Evolutionary conservation across 169 alveolate species (phyloP).

Genomic region (Haemoproteus tartakovskyi): DNA sequence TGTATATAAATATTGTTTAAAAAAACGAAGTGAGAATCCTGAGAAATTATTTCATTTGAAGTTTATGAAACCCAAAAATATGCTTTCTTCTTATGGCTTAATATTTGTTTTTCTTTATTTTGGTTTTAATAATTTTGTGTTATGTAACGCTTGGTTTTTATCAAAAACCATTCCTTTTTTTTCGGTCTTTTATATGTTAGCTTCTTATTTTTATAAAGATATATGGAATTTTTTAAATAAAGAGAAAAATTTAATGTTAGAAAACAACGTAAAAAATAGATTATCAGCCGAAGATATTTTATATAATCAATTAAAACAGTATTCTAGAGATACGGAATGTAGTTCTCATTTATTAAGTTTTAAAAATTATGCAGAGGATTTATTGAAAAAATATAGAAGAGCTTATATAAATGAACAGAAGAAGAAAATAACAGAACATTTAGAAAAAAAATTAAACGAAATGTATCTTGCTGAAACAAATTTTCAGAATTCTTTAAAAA

Average conservation of each 20-base stretch:
- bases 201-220: constrained; percentile 82
- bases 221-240: constrained; percentile 53
- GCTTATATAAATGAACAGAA: constrained; percentile 25
- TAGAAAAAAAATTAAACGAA: constrained; percentile 55
- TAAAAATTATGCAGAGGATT: constrained; percentile 10
- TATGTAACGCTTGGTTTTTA: constrained; percentile 86
- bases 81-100: constrained; percentile 83
- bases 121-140: constrained; percentile 82
- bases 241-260: constrained; percentile 79
- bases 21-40: constrained; percentile 80
- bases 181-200: constrained; percentile 86
- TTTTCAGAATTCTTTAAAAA: constrained; percentile 25
- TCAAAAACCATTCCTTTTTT: constrained; percentile 87
- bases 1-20: constrained; percentile 83
- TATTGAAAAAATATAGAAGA: constrained; percentile 6
- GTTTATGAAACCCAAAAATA: constrained; percentile 73
- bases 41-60: constrained; percentile 82
- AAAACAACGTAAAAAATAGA: constrained; percentile 77
- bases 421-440: constrained; percentile 1
- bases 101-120: constrained; percentile 85
- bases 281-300: constrained; percentile 79
- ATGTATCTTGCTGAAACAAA: constrained; percentile 21
- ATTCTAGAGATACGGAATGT: constrained; percentile 69
- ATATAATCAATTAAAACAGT: constrained; percentile 76
- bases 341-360: constrained; percentile 59